Evolutionary conservation across 805 yeast genomes (phyloP).

Genomic region (Kregervanrija pseudodelftensis): DNA sequence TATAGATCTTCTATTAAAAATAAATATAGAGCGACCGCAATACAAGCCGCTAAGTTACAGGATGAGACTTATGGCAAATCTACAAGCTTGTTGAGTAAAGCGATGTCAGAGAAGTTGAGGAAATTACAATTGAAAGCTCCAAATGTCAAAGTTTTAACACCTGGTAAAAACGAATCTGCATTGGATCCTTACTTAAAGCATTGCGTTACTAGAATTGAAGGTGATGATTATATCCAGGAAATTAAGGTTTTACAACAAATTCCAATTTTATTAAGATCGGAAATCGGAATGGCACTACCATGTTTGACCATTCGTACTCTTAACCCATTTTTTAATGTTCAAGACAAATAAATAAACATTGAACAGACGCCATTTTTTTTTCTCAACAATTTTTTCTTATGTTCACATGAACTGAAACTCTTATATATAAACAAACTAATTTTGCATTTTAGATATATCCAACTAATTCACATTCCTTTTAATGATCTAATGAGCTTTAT

Average conservation of each 20-base stretch:
- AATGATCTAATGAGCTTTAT: background rate
- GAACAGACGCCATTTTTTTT: background rate
- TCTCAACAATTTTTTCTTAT: constrained; percentile 1
- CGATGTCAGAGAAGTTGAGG: constrained; percentile 41
- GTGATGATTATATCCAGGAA: constrained; percentile 66
- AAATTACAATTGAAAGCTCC: constrained; percentile 35
- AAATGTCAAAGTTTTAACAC: constrained; percentile 5
- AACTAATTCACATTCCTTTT: constrained; percentile 3
- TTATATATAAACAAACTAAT: background rate
- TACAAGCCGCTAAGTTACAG: constrained; percentile 63
- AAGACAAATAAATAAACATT: constrained; percentile 8
- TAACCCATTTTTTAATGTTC: constrained; percentile 60
- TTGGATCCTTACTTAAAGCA: constrained; percentile 52
- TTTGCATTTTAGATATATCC: background rate
- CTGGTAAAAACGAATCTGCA: constrained; percentile 23
- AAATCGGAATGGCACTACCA: constrained; percentile 92
- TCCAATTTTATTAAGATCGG: constrained; percentile 83
- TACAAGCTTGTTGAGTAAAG: constrained; percentile 31
- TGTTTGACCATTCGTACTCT: constrained; percentile 87
- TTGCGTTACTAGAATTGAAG: constrained; percentile 55
- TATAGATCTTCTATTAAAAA: constrained; percentile 74
- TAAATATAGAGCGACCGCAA: constrained; percentile 64
- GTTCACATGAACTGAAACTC: background rate
- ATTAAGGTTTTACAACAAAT: constrained; percentile 69
- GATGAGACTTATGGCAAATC: constrained; percentile 26